These are phyloP conservation scores for Furcasterigmium sp. DNA, from an alignment of 2,329 filamentous ascomycete genomes.

Conservation along the genomic window DNA sequence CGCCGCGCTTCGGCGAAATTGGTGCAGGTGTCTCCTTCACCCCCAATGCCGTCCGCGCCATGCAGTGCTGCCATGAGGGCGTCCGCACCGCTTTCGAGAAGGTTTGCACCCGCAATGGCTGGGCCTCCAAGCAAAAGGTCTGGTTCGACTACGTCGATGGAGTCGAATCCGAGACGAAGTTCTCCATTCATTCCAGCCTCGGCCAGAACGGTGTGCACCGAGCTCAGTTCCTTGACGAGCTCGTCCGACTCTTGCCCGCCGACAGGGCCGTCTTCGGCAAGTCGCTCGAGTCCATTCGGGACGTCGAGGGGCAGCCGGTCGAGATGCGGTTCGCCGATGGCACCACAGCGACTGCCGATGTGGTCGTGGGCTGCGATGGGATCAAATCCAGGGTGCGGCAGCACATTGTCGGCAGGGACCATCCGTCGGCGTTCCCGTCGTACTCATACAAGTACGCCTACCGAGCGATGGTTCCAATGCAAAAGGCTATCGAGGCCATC, in stretches of 20 bases:
- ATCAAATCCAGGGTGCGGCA: constrained; percentile 45
- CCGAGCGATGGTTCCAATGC: constrained; percentile 40
- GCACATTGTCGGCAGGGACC: constrained; percentile 40
- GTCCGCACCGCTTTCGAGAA: constrained; percentile 30
- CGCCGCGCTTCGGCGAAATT: constrained; percentile 34
- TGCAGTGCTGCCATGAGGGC: constrained; percentile 19
- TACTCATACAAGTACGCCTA: constrained; percentile 57
- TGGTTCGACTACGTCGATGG: constrained; percentile 16
- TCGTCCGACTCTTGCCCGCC: constrained; percentile 29
- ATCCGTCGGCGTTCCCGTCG: constrained; percentile 26
- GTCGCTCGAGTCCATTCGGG: constrained; percentile 22
- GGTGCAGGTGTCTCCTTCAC: constrained; percentile 48
- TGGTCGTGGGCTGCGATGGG: constrained; percentile 53
- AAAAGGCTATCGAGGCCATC: constrained; percentile 43
- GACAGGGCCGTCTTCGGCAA: constrained; percentile 18
- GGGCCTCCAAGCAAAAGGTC: constrained; percentile 9
- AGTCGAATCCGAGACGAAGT: background rate
- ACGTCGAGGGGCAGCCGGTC: constrained; percentile 12
- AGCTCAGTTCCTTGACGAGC: constrained; percentile 23
- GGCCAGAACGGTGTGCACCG: background rate
- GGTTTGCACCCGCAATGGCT: constrained; percentile 27
- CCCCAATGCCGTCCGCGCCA: constrained; percentile 43
- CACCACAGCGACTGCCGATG: constrained; percentile 28
- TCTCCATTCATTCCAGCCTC: background rate
- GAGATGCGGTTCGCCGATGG: constrained; percentile 32